Evolutionary conservation across 106 monocot genomes (phyloP), one percentile per base, ranked within the genome.

Genomic region (Allium sativum): DNA sequence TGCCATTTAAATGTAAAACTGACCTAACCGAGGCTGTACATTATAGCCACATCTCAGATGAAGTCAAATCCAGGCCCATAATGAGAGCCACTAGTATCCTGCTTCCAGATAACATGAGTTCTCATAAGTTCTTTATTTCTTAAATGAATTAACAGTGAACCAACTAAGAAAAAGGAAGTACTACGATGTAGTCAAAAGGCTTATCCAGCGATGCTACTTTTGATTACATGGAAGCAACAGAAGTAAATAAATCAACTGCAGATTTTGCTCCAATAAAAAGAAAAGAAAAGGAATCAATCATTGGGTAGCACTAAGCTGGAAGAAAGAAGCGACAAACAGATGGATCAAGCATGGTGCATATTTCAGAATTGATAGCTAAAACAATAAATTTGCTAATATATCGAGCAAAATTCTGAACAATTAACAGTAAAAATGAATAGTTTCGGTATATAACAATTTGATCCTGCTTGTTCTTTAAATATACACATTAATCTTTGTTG

Each of bases 41-140:
- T 53, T 72, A 86, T 46, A 68, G 65, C 68, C 40, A 80, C 78
- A 80, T 82, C 74, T 76, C 87, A 72, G 76, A 79, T 66, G 87
- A 77, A 77, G 44, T 74, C 67, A 82, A 22, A 69, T 77, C 67
- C 77, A 61, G 56, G 72, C 69, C 74, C 71, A 47, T 12, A 74
- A 77, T 65, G 71, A 68, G 76, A 72, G 62, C 77, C 70, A 67
- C 67, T 57, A 74, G 65, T 56, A 77, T 78, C 83, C 75, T 83
- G 75, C 77, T 83, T 74, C 48, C 68, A 83, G 77, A 83, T 52
- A 83, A 83, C 44, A 82, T 76, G 79, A 76, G 68, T 60, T 75
- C 43, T 74, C 74, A 82, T 80, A 67, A 83, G 88, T 64, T 56
- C 19, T 66, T 67, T 58, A 40, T 63, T 67, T 58, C 20, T 74